Base-by-base conservation (phyloP, 2,329 filamentous ascomycete species). In the Pseudonectria buxi region DNA sequence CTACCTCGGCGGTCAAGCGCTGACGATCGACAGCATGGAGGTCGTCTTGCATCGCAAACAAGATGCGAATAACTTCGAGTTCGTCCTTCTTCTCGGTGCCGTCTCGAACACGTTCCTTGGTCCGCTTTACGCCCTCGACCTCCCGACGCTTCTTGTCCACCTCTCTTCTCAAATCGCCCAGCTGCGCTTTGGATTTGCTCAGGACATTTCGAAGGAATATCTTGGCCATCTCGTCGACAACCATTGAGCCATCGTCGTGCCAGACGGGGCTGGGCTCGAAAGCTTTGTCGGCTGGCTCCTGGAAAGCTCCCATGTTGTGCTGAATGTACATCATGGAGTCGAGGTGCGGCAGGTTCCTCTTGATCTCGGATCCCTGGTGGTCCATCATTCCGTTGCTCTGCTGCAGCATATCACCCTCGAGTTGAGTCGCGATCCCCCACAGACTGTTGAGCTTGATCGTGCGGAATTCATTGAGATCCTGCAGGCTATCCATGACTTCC, bases 291-390 rank as follows among this genome's bases (percentile, higher is more conserved):
- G 75, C 54, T 1, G 92, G 92, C 54, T 96, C 90, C 53, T 87
- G 80, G 72, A 86, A 94, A 33, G 74, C 67, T 15, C 77, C 76
- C 49, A 85, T 79, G 55, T 98, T 98, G 67, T 98, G 92, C 43
- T 84, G 81, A 38, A 94, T 81, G 61, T 95, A 98, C 92, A 98
- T 98, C 73, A 95, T 86, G 14, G 88, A 94, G 62, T 98, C 94
- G 27, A 98, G 74, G 30, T 83, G 74, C 9, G 92, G 92, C 43
- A 84, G 75, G 57, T 98, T 98, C 39, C 90, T 78, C 10, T 83
- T 76, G 32, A 98, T 92, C 56, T 96, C 90, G 38, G 77, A 72
- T 5, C 79, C 69, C 10, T 95, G 73, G 47, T 83, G 80, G 22
- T 83, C 72, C 47, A 94, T 69, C 41, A 86, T 75, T 26, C 78